Percentiles rank a stretch among this genome's conserved stretches.
phyloP scores from a whole-genome alignment of 2,329 filamentous ascomycete species.

The Penicillium capsulatum region DNA sequence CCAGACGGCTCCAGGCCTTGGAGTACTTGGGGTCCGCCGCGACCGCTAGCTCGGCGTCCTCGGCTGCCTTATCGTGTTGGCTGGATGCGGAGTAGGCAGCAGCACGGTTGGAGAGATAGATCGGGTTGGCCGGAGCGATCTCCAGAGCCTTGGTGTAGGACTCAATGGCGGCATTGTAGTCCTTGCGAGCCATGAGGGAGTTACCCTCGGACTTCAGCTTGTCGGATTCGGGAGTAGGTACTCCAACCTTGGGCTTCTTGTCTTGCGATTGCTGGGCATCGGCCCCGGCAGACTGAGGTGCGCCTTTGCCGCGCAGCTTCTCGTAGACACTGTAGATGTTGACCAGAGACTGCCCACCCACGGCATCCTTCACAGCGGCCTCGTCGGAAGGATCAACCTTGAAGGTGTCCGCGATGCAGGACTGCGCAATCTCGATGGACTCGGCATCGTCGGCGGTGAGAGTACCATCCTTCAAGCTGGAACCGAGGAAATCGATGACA shows the following conservation, averaged over 20 bases:
- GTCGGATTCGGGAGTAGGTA: constrained; percentile 68
- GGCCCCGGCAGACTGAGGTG: constrained; percentile 44
- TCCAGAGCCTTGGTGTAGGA: constrained; percentile 83
- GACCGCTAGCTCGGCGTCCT: constrained; percentile 88
- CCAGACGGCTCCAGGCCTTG: constrained; percentile 93
- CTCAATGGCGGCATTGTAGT: constrained; percentile 77
- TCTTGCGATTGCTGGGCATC: constrained; percentile 38
- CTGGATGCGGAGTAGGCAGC: constrained; percentile 82
- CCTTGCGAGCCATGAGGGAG: constrained; percentile 89
- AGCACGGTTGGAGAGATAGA: constrained; percentile 96
- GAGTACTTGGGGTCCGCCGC: constrained; percentile 87
- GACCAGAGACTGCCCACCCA: constrained; percentile 81
- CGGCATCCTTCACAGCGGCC: constrained; percentile 66
- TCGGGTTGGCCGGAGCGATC: constrained; percentile 78
- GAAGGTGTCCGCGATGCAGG: constrained; percentile 93
- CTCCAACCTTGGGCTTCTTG: constrained; percentile 34
- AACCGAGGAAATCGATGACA: constrained; percentile 90
- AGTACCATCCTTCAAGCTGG: constrained; percentile 81
- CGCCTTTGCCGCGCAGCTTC: constrained; percentile 71
- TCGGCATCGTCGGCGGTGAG: constrained; percentile 84
- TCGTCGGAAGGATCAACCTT: constrained; percentile 82
- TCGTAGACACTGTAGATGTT: constrained; percentile 96
- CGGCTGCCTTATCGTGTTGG: constrained; percentile 76
- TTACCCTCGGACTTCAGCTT: constrained; percentile 86
- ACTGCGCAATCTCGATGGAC: constrained; percentile 87